phyloP scores from a whole-genome alignment of 768 basidiomycete genomes.

The Cantharellus cinnabarinus region DNA sequence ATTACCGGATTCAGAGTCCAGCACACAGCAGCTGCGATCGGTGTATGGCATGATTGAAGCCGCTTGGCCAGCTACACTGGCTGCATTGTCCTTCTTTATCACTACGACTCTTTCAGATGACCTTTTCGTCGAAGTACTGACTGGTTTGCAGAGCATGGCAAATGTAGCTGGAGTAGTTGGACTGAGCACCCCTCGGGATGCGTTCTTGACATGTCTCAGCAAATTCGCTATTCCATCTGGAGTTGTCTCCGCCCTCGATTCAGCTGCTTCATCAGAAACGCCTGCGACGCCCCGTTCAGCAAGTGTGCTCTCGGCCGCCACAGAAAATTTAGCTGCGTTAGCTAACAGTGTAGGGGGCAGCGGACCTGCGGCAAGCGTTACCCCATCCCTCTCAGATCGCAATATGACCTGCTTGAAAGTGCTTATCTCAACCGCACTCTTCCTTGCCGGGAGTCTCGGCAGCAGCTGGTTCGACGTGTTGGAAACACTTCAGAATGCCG shows the following conservation, averaged over 20 bases:
- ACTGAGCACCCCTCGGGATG: constrained; percentile 72
- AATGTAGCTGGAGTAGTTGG: constrained; percentile 80
- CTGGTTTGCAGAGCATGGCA: constrained; percentile 65
- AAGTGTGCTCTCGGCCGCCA: constrained; percentile 33
- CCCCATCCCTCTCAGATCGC: constrained; percentile 66
- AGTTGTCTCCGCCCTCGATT: constrained; percentile 69
- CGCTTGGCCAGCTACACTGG: constrained; percentile 84
- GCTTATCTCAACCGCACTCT: constrained; percentile 52
- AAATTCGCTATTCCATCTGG: constrained; percentile 82
- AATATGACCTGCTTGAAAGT: constrained; percentile 85
- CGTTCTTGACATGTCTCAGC: constrained; percentile 76
- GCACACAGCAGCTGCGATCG: constrained; percentile 36
- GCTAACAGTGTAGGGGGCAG: constrained; percentile 10
- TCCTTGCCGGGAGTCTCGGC: constrained; percentile 71
- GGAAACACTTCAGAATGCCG: constrained; percentile 85
- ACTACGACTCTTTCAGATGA: constrained; percentile 82
- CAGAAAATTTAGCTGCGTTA: constrained; percentile 33
- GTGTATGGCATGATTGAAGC: constrained; percentile 64
- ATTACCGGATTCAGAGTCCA: constrained; percentile 31
- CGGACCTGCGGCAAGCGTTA: constrained; percentile 18
- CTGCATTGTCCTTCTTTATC: constrained; percentile 75
- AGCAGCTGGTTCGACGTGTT: constrained; percentile 82
- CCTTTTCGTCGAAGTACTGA: constrained; percentile 71
- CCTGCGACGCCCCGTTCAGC: constrained; percentile 35
- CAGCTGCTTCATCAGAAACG: constrained; percentile 20